Percentiles rank a stretch among this genome's conserved stretches.
Conservation (phyloP, 2,329 filamentous ascomycete genomes). For the Arthrobotrys conoides region DNA sequence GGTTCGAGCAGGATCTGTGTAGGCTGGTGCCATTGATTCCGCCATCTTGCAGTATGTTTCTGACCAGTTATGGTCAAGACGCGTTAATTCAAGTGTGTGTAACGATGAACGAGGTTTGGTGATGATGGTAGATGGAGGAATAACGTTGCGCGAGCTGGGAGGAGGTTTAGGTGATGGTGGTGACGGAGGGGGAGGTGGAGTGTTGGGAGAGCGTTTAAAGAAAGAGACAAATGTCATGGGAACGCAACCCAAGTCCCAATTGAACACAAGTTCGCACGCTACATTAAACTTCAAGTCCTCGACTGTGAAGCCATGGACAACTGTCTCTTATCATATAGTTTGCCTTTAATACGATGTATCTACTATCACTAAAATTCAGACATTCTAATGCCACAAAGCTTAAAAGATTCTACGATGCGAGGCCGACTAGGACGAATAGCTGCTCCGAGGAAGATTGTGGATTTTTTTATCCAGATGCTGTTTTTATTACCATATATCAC, state of each 20-base stretch:
- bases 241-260: background rate
- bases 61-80: background rate
- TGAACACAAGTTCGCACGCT: background rate
- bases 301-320: no score
- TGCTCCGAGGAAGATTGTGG: no score
- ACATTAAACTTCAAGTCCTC: no score
- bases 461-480: no score
- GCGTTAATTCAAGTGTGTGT: background rate
- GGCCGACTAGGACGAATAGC: no score
- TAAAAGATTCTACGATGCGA: no score
- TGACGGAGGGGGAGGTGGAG: background rate
- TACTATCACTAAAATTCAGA: no score
- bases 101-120: background rate
- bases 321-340: no score
- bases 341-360: no score
- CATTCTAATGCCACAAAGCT: no score
- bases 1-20: conserved; percentile 16
- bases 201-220: background rate
- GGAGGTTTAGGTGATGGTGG: background rate
- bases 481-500: no score
- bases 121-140: background rate
- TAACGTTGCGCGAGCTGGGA: background rate
- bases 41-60: conserved; percentile 16
- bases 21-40: conserved; percentile 5
- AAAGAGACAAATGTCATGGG: background rate